Conservation (phyloP, 345 rosid species). For the Aethionema arabicum region DNA sequence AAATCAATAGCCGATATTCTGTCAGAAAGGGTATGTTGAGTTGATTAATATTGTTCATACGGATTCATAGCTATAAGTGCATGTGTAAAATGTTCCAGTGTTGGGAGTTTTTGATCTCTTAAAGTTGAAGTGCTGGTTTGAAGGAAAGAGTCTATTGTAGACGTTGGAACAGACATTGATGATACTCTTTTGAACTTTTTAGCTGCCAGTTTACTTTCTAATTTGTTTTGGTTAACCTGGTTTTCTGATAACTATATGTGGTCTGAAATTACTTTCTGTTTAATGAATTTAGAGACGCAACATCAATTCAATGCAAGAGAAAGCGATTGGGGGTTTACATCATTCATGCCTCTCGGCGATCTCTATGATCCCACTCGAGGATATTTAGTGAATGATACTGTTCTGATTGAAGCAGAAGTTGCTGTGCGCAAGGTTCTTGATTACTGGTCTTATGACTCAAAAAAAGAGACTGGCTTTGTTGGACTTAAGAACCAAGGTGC, state of each 20-base stretch:
- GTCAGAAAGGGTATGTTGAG: conserved; percentile 73
- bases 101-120: too few species aligned
- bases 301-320: conserved; percentile 91
- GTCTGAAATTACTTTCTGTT: conserved; percentile 11
- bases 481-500: conserved; percentile 99
- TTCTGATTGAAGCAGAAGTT: conserved; percentile 87
- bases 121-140: too few species aligned
- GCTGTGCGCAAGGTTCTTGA: conserved; percentile 75
- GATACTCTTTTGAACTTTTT: conserved; percentile 13
- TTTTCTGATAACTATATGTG: conserved; percentile 14
- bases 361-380: conserved; percentile 89
- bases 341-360: conserved; percentile 91
- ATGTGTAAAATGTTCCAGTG: background rate
- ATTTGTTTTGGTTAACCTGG: conserved; percentile 19
- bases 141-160: conserved; percentile 3
- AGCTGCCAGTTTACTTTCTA: conserved; percentile 9
- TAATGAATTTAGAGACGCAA: conserved; percentile 65
- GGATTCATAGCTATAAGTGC: conserved; percentile 8
- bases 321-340: conserved; percentile 95
- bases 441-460: conserved; percentile 89
- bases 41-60: background rate
- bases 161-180: conserved; percentile 6
- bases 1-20: conserved; percentile 63
- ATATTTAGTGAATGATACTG: conserved; percentile 72
- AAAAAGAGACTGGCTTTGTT: conserved; percentile 94